Conservation (phyloP, 352 stramenopile genomes). For the Phytophthora fragariae region DNA sequence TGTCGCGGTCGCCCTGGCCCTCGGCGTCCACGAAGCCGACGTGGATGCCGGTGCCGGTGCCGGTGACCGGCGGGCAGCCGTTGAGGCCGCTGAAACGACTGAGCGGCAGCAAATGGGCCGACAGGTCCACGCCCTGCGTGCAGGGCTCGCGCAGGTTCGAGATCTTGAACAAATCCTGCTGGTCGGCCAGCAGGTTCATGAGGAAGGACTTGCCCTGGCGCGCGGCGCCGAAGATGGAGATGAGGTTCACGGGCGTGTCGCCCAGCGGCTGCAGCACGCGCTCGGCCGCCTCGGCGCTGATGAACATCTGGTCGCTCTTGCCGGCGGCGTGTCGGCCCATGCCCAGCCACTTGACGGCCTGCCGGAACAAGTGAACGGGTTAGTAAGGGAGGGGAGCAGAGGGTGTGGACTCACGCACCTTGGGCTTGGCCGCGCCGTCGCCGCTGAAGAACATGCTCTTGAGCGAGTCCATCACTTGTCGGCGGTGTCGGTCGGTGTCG, state of each 20-base stretch:
- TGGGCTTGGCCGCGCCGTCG: constrained; percentile 26
- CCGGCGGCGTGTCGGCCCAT: constrained; percentile 59
- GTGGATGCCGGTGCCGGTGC: constrained; percentile 52
- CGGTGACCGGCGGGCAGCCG: constrained; percentile 50
- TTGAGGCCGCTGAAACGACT: constrained; percentile 77
- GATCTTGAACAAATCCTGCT: constrained; percentile 90
- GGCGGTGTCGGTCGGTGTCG: too few species aligned
- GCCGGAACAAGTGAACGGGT: neutral
- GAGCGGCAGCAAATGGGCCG: constrained; percentile 78
- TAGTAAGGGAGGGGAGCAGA: neutral
- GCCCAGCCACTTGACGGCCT: constrained; percentile 88
- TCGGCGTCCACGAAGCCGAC: constrained; percentile 90
- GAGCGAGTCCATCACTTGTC: constrained; percentile 38
- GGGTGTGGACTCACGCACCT: constrained; percentile 3
- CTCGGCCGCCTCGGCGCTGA: constrained; percentile 58
- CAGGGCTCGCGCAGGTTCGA: constrained; percentile 88
- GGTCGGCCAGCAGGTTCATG: constrained; percentile 88
- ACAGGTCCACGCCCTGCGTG: constrained; percentile 87
- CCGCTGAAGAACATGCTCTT: constrained; percentile 49
- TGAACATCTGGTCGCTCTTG: constrained; percentile 75
- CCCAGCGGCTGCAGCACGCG: constrained; percentile 72
- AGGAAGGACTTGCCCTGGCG: constrained; percentile 88
- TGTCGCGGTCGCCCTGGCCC: constrained; percentile 86
- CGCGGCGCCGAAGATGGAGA: constrained; percentile 87
- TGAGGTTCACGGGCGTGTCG: constrained; percentile 79